Percentiles rank a stretch among this genome's conserved stretches.
Conservation (phyloP, 2,329 filamentous ascomycete genomes). For the Leptographium flavum region DNA sequence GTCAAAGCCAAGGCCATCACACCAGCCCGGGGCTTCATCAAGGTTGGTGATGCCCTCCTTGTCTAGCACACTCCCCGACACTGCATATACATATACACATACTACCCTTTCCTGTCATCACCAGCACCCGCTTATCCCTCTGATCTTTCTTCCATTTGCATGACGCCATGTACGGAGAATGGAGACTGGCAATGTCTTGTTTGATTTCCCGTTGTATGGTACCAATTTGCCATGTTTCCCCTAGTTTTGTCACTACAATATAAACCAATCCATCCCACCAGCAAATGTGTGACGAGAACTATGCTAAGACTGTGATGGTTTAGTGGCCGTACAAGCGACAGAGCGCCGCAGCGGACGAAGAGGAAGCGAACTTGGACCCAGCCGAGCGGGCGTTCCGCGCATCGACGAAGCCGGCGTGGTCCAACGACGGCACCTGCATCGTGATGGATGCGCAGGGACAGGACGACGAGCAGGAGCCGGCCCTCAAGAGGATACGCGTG, state of each 20-base stretch:
- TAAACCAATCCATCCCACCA: slow-evolving; percentile 1
- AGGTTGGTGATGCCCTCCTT: slow-evolving; percentile 57
- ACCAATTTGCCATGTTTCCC: slow-evolving; percentile 13
- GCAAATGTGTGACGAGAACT: slow-evolving; percentile 11
- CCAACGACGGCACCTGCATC: slow-evolving; percentile 51
- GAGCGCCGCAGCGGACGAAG: slow-evolving; percentile 50
- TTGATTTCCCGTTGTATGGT: no score
- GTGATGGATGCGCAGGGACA: slow-evolving; percentile 3
- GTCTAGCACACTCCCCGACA: no score
- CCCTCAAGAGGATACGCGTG: slow-evolving; percentile 10
- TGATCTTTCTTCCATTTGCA: neutral
- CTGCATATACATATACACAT: no score
- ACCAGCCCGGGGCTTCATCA: slow-evolving; percentile 53
- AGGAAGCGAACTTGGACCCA: slow-evolving; percentile 45
- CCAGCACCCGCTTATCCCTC: no score
- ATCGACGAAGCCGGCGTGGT: slow-evolving; percentile 68
- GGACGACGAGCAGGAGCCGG: slow-evolving; percentile 7
- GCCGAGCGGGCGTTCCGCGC: slow-evolving; percentile 55
- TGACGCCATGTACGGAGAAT: no score
- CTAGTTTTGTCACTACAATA: slow-evolving; percentile 16
- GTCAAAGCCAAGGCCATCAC: slow-evolving; percentile 34
- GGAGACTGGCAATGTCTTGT: no score
- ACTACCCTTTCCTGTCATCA: no score
- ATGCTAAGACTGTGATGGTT: slow-evolving; percentile 25
- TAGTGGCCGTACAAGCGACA: slow-evolving; percentile 83